These are phyloP conservation scores for Cercospora sesami DNA, from an alignment of 2,329 filamentous ascomycete genomes.

Conservation along the genomic window DNA sequence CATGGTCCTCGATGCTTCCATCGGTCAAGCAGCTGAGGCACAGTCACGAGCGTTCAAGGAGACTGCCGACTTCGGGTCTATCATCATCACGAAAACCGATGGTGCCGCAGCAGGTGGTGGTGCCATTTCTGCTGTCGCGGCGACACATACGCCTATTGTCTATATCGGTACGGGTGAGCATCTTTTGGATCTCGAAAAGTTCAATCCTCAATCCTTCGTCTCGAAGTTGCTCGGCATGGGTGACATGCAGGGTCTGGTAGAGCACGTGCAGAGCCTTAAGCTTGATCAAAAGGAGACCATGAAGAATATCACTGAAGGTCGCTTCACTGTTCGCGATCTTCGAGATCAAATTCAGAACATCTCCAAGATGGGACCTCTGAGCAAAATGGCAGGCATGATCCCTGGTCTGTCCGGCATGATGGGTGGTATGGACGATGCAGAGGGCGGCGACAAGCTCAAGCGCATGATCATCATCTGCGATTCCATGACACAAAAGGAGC, in stretches of 20 bases:
- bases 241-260: conserved; percentile 90
- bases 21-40: conserved; percentile 91
- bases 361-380: conserved; percentile 98
- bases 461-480: conserved; percentile 99
- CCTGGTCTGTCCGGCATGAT: conserved; percentile 92
- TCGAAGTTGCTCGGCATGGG: conserved; percentile 95
- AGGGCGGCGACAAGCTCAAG: conserved; percentile 88
- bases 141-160: conserved; percentile 93
- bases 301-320: conserved; percentile 96
- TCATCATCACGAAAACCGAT: conserved; percentile 98
- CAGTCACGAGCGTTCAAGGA: conserved; percentile 98
- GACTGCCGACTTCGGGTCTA: conserved; percentile 92
- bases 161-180: conserved; percentile 98
- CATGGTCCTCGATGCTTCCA: conserved; percentile 95
- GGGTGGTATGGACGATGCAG: conserved; percentile 94
- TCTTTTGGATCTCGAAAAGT: conserved; percentile 90
- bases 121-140: conserved; percentile 94
- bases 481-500: conserved; percentile 93
- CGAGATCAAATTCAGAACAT: conserved; percentile 95
- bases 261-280: conserved; percentile 94
- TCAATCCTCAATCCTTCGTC: conserved; percentile 89
- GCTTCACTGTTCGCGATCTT: conserved; percentile 92
- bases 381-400: conserved; percentile 98
- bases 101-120: conserved; percentile 93
- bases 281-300: conserved; percentile 98